Percentiles rank a stretch among this genome's conserved stretches.
These are phyloP conservation scores for Quercus wislizeni DNA, from an alignment of 306 rosid genomes.

Conservation along the genomic window DNA sequence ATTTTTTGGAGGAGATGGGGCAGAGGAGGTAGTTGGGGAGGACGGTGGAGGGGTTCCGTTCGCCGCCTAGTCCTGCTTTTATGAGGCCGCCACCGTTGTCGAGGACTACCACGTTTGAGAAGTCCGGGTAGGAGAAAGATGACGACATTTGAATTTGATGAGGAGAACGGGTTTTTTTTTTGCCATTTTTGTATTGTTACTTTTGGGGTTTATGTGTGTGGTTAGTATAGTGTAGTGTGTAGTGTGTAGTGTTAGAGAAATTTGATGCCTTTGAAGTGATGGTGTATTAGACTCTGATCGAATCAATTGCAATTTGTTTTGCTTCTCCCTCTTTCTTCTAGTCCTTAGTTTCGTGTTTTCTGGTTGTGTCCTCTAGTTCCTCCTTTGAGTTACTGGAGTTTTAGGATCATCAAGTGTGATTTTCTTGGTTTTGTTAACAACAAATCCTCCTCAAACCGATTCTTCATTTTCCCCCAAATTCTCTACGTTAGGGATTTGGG, in stretches of 20 bases:
- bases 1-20: slow-evolving; percentile 71
- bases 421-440: slow-evolving; percentile 31
- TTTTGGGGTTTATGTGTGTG: slow-evolving; percentile 44
- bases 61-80: slow-evolving; percentile 84
- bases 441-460: neutral
- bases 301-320: slow-evolving; percentile 34
- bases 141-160: too few species aligned
- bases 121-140: neutral
- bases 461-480: too few species aligned
- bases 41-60: slow-evolving; percentile 59
- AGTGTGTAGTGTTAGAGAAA: slow-evolving; percentile 28
- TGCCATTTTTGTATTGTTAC: neutral
- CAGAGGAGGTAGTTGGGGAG: slow-evolving; percentile 81
- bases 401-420: slow-evolving; percentile 55
- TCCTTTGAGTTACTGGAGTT: slow-evolving; percentile 60
- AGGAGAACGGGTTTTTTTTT: too few species aligned
- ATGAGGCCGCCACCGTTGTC: slow-evolving; percentile 96
- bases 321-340: slow-evolving; percentile 87
- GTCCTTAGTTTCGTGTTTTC: slow-evolving; percentile 70
- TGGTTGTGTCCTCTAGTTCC: slow-evolving; percentile 37
- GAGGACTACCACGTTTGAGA: slow-evolving; percentile 59
- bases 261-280: slow-evolving; percentile 64
- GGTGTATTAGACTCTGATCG: slow-evolving; percentile 43
- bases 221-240: too few species aligned
- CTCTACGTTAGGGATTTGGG: too few species aligned